Percentiles rank a stretch among this genome's conserved stretches.
These are phyloP conservation scores for Phytophthora lateralis DNA, from an alignment of 352 stramenopile genomes.

Conservation along the genomic window DNA sequence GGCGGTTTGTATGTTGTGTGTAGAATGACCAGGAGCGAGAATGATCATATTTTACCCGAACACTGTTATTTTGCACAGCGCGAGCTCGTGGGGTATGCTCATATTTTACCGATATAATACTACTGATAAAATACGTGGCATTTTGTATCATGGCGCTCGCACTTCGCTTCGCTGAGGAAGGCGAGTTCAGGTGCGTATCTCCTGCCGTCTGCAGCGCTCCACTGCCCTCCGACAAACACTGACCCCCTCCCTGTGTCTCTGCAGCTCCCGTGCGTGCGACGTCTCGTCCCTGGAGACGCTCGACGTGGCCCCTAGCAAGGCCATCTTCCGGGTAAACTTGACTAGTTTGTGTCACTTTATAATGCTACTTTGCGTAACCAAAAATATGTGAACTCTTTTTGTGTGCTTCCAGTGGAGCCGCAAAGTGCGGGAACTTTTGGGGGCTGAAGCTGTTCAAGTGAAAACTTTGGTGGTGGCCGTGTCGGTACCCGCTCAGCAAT, in stretches of 20 bases:
- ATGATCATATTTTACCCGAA: too few species aligned
- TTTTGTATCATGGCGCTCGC: constrained; percentile 41
- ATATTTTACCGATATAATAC: too few species aligned
- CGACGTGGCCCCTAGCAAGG: constrained; percentile 27
- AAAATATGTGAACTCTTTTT: not conserved
- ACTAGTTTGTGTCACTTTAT: not conserved
- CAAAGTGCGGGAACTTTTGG: constrained; percentile 31
- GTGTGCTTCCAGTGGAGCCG: constrained; percentile 54
- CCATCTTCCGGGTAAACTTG: constrained; percentile 64
- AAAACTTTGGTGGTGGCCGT: constrained; percentile 60
- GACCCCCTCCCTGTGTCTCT: not conserved
- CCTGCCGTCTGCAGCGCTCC: not conserved
- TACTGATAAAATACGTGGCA: too few species aligned
- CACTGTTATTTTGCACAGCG: too few species aligned
- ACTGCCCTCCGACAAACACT: not conserved
- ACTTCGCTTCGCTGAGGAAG: constrained; percentile 53
- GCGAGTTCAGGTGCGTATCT: constrained; percentile 53
- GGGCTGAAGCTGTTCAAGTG: constrained; percentile 13
- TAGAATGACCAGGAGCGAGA: too few species aligned
- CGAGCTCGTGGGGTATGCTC: too few species aligned
- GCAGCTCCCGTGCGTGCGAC: constrained; percentile 57
- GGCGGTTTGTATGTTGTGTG: too few species aligned
- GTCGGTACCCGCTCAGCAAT: constrained; percentile 46
- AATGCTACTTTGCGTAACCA: not conserved
- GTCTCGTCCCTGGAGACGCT: constrained; percentile 32